These are phyloP conservation scores for Pyrenochaeta sp. DNA, from an alignment of 2,329 filamentous ascomycete genomes.

Conservation along the genomic window DNA sequence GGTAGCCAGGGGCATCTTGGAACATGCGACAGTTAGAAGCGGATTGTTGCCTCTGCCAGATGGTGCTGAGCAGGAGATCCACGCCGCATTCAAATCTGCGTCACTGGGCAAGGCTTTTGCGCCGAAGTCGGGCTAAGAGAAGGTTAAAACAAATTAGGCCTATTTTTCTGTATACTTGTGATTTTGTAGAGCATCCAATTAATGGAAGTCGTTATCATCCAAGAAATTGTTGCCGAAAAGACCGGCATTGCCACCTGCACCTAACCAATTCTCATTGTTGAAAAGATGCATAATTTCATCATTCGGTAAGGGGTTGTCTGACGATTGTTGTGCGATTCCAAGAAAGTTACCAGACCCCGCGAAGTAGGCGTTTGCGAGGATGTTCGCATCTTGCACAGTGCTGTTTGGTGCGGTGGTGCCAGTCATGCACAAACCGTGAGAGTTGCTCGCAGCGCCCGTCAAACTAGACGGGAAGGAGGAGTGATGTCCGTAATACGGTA, in stretches of 20 bases:
- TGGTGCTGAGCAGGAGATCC: constrained; percentile 56
- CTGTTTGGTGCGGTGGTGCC: neutral
- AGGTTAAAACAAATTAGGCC: too few relatives aligned
- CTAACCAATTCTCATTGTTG: constrained; percentile 30
- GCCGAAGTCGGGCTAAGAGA: constrained; percentile 19
- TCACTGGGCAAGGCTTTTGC: constrained; percentile 45
- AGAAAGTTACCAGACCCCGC: constrained; percentile 26
- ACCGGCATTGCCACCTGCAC: too few relatives aligned
- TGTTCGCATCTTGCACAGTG: constrained; percentile 4
- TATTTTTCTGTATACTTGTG: too few relatives aligned
- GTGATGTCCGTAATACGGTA: too few relatives aligned
- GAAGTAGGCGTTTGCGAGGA: constrained; percentile 14
- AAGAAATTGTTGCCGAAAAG: too few relatives aligned
- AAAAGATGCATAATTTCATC: constrained; percentile 36
- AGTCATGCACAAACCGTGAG: neutral
- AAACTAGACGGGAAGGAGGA: too few relatives aligned
- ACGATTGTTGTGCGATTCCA: constrained; percentile 33
- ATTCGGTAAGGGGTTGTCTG: constrained; percentile 31
- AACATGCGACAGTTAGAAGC: constrained; percentile 61
- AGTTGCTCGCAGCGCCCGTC: too few relatives aligned
- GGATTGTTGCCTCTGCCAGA: constrained; percentile 56
- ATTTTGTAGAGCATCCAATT: too few relatives aligned
- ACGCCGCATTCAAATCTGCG: constrained; percentile 49
- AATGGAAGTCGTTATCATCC: too few relatives aligned
- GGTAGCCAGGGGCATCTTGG: constrained; percentile 60